Evolutionary conservation across 768 basidiomycete species (phyloP).

Genomic region (Lentinus tigrinus): DNA sequence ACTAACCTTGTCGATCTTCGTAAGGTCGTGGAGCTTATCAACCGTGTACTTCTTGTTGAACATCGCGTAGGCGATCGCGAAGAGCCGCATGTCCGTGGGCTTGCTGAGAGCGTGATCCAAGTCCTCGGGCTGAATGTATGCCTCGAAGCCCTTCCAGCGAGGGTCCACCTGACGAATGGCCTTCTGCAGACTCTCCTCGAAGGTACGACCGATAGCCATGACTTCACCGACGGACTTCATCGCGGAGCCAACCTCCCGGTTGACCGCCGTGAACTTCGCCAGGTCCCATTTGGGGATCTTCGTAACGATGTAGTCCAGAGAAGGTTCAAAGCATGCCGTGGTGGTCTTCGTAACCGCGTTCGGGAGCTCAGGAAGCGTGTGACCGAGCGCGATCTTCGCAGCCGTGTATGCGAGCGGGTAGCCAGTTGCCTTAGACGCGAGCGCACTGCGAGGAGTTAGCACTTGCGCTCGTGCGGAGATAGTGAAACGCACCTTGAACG

Average conservation of each 20-base stretch:
- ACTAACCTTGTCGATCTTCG: constrained; percentile 93
- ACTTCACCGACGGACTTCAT: constrained; percentile 99
- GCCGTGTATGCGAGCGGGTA: constrained; percentile 99
- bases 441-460: constrained; percentile 54
- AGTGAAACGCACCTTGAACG: constrained; percentile 63
- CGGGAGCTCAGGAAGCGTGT: constrained; percentile 95
- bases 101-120: constrained; percentile 73
- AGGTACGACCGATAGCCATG: constrained; percentile 99
- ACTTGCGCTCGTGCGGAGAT: background rate
- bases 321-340: constrained; percentile 98
- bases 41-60: constrained; percentile 90
- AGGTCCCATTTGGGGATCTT: constrained; percentile 99
- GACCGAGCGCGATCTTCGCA: constrained; percentile 96
- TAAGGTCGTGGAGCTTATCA: constrained; percentile 86
- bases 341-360: constrained; percentile 99
- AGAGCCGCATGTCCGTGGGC: constrained; percentile 95
- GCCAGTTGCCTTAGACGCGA: constrained; percentile 98
- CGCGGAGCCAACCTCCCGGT: constrained; percentile 91
- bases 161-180: constrained; percentile 98
- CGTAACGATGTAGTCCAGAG: constrained; percentile 97
- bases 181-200: constrained; percentile 98
- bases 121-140: constrained; percentile 86
- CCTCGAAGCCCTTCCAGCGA: constrained; percentile 94
- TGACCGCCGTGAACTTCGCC: constrained; percentile 94
- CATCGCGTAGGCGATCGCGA: constrained; percentile 98